These are phyloP conservation scores for Lachnellula suecica DNA, from an alignment of 2,329 filamentous ascomycete species.

Conservation along the genomic window DNA sequence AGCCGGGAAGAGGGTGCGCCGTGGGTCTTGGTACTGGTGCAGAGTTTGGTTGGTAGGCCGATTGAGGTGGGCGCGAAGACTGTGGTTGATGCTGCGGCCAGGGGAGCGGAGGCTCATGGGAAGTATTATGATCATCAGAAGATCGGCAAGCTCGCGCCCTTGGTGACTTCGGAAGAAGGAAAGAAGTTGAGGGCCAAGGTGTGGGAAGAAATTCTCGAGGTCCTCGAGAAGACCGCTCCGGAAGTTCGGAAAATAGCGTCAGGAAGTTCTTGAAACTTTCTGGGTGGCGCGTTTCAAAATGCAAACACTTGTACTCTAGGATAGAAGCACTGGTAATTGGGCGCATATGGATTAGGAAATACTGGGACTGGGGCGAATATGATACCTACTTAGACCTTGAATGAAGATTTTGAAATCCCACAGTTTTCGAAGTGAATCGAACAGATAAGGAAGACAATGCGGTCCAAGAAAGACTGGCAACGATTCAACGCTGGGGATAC, in stretches of 20 bases:
- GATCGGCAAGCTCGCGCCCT: background rate
- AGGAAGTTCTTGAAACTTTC: background rate
- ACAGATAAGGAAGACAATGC: no score
- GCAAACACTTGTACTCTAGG: no score
- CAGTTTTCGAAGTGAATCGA: no score
- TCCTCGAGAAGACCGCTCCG: background rate
- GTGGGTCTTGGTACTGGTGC: constrained; percentile 4
- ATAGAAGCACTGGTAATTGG: no score
- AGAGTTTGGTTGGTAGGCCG: constrained; percentile 15
- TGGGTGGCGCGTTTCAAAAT: no score
- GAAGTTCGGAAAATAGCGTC: background rate
- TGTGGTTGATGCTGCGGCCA: constrained; percentile 21
- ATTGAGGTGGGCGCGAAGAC: constrained; percentile 25
- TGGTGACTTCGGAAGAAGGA: constrained; percentile 1
- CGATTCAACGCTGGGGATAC: no score
- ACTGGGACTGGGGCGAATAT: no score
- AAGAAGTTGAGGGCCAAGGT: background rate
- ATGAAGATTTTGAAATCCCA: no score
- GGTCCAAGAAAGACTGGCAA: no score
- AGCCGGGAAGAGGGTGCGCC: constrained; percentile 4
- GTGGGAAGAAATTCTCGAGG: constrained; percentile 3
- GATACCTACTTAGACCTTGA: no score
- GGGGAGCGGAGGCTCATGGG: constrained; percentile 22
- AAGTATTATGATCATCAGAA: constrained; percentile 22
- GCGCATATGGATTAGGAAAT: no score